These are phyloP conservation scores for Rhizopogon vulgaris DNA, from an alignment of 768 basidiomycete genomes.

Conservation along the genomic window DNA sequence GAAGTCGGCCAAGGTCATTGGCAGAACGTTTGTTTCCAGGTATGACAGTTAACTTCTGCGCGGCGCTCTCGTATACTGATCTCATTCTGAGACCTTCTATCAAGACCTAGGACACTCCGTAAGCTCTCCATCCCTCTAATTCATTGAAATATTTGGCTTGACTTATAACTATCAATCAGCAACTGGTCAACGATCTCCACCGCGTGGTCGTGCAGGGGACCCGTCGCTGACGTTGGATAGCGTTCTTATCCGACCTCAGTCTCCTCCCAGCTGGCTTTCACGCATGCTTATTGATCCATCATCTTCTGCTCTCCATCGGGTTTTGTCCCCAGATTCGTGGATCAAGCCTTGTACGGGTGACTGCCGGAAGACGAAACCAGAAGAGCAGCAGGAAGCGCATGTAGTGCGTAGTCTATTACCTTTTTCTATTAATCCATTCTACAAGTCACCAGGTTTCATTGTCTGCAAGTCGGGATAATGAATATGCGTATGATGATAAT, in stretches of 20 bases:
- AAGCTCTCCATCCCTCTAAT: not conserved
- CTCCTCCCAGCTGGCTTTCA: not conserved
- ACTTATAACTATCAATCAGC: not conserved
- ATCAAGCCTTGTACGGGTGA: constrained; percentile 13
- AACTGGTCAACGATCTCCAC: not conserved
- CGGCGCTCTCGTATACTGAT: not conserved
- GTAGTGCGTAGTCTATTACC: constrained; percentile 14
- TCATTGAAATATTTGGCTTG: not conserved
- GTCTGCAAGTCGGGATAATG: constrained; percentile 23
- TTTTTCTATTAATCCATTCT: not conserved
- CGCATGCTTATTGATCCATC: constrained; percentile 14
- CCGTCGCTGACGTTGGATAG: not conserved
- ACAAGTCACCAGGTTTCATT: constrained; percentile 15
- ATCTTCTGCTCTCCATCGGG: constrained; percentile 7
- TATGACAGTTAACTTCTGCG: not conserved
- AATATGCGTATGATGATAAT: constrained; percentile 17
- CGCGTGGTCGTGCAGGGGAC: not conserved
- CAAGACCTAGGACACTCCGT: not conserved
- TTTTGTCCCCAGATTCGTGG: constrained; percentile 14
- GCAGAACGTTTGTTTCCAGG: not conserved
- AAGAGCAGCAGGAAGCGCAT: constrained; percentile 9
- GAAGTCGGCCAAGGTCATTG: not conserved
- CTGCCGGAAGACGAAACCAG: constrained; percentile 5
- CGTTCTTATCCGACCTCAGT: not conserved
- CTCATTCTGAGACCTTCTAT: not conserved